Base-by-base conservation (phyloP, 257 asterid species). In the Lantana camara region DNA sequence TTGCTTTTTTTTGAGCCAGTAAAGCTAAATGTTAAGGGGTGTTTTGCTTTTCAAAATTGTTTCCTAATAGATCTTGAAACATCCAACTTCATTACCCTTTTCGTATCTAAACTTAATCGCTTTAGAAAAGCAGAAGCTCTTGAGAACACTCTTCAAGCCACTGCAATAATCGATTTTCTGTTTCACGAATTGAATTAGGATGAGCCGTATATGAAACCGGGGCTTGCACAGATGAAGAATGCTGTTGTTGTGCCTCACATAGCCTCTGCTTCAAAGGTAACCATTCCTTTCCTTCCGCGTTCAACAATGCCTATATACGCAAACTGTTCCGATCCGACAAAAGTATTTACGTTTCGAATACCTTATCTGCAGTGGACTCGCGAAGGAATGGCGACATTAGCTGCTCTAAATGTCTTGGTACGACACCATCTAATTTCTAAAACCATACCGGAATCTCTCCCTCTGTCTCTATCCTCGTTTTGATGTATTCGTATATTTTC, bases 371-470 rank as follows among this genome's bases (percentile, higher is more conserved):
- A 92, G 98, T 92, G 98, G 98, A 92, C 97, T 72, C 98, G 98
- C 23, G 97, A 92, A 80, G 98, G 98, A 77, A 92, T 92, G 98
- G 98, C 98, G 15, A 89, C 97, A 19, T 79, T 92, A 47, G 96
- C 98, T 57, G 98, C 98, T 9, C 66, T 92, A 19, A 92, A 92
- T 60, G 98, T 92, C 64, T 77, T 92, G 98, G 98, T 92, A 91
- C 1, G 75, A 60, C 12, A 6, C 35, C 49, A 46, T 57, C 64
- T 29, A n/a, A 8, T 10, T 9, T 10, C 11, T 35, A 27, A 27
- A 27, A 27, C 32, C 32, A 27, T 27, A 27, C 32, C 32, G 32
- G 32, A 27, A 27, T 27, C 32, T 27, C 32, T 27, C 32, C 5
- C 32, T 27, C 32, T 27, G 4, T 27, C 32, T 2, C 5, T 27